A percentile compares a stretch with the other conserved stretches of the same genome.
phyloP scores from a whole-genome alignment of 1,139 yeast genomes.

The Suhomyces coccinellae region DNA sequence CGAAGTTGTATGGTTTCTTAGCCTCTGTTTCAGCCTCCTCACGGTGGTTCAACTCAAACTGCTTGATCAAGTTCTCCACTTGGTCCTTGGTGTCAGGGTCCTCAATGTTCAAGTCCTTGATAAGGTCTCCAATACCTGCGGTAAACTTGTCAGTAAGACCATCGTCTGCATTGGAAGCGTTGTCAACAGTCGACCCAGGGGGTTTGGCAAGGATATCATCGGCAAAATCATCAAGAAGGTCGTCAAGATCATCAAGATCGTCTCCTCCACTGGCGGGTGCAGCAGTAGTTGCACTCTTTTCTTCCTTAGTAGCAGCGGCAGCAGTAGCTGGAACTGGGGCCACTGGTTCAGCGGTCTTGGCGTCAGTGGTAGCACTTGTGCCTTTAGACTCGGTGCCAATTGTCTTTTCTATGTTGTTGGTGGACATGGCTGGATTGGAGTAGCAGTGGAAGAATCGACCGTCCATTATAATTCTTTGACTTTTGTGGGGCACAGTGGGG shows the following conservation, averaged over 20 bases:
- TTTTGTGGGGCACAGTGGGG: constrained; percentile 6
- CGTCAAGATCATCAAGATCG: constrained; percentile 74
- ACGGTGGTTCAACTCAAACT: constrained; percentile 41
- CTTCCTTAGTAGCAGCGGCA: not conserved
- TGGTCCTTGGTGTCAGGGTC: constrained; percentile 63
- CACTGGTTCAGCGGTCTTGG: not conserved
- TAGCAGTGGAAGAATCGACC: not conserved
- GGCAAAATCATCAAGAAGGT: constrained; percentile 72
- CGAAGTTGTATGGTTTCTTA: constrained; percentile 50
- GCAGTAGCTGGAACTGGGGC: not conserved
- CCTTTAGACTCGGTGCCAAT: not conserved
- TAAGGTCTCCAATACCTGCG: constrained; percentile 52
- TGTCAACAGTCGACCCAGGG: constrained; percentile 45
- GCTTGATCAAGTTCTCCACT: constrained; percentile 51
- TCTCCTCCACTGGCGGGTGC: constrained; percentile 36
- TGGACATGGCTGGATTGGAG: constrained; percentile 5
- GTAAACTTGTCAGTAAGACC: constrained; percentile 46
- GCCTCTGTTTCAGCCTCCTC: constrained; percentile 39
- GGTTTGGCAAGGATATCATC: constrained; percentile 70
- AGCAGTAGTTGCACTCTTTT: not conserved
- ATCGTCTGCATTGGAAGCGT: constrained; percentile 19
- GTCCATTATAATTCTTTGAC: not conserved
- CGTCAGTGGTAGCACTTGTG: not conserved
- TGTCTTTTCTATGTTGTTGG: constrained; percentile 1
- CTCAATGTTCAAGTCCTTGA: constrained; percentile 56